Evolutionary conservation across 768 basidiomycete species (phyloP).

Genomic region (Strobilomyces confusus): DNA sequence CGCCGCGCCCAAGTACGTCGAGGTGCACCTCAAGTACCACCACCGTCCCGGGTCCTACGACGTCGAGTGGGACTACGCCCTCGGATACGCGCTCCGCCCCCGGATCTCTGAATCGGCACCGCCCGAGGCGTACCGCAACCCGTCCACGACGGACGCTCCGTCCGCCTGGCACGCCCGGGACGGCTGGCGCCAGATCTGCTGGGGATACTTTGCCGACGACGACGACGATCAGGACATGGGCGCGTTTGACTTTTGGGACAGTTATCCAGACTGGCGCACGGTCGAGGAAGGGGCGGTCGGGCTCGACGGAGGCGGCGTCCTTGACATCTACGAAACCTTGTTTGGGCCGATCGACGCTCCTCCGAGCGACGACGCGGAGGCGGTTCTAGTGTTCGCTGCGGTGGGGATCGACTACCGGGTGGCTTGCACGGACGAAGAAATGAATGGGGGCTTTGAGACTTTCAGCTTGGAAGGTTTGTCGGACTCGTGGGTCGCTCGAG

Average conservation of each 20-base stretch:
- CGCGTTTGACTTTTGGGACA: too few relatives aligned
- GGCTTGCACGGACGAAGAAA: slow-evolving; percentile 11
- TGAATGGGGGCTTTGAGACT: too few relatives aligned
- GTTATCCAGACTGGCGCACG: too few relatives aligned
- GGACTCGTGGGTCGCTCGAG: too few relatives aligned
- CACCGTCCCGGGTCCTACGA: neutral
- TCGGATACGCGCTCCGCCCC: slow-evolving; percentile 1
- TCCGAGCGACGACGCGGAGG: neutral
- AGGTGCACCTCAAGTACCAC: slow-evolving; percentile 14
- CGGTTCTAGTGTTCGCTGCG: slow-evolving; percentile 5
- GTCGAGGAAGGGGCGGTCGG: slow-evolving; percentile 1
- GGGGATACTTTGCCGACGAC: slow-evolving; percentile 10
- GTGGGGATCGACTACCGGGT: slow-evolving; percentile 5
- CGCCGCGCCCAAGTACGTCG: slow-evolving; percentile 9
- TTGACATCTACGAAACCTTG: slow-evolving; percentile 5
- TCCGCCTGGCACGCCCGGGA: neutral
- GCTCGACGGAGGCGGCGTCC: slow-evolving; percentile 2
- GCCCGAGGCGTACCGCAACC: too few relatives aligned
- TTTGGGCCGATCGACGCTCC: slow-evolving; percentile 10
- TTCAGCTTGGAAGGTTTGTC: too few relatives aligned
- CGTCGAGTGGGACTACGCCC: neutral
- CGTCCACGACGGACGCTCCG: neutral
- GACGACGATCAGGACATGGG: too few relatives aligned
- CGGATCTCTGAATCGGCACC: neutral
- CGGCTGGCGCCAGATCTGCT: slow-evolving; percentile 9